Percentiles rank a stretch among this genome's conserved stretches.
Conservation (phyloP, 768 basidiomycete genomes). For the Rhodosporidiobolus sp. region DNA sequence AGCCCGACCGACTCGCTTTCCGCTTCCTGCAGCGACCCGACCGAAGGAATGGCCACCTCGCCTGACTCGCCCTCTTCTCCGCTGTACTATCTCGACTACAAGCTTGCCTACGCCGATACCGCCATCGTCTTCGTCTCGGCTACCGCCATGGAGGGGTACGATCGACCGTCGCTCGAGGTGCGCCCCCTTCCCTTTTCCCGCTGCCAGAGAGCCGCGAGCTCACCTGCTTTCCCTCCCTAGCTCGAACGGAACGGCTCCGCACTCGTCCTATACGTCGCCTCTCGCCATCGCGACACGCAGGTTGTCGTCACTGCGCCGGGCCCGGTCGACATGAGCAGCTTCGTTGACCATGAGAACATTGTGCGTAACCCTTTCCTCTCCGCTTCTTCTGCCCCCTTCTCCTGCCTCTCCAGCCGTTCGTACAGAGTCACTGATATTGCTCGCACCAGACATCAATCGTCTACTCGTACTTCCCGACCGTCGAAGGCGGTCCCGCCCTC, state of each 20-base stretch:
- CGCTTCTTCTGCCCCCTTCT: too few relatives aligned
- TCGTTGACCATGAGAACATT: slow-evolving; percentile 51
- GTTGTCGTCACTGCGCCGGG: slow-evolving; percentile 46
- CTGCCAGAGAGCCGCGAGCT: not conserved
- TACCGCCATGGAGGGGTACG: slow-evolving; percentile 38
- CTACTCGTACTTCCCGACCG: slow-evolving; percentile 45
- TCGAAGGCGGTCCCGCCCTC: slow-evolving; percentile 60
- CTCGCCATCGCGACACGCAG: slow-evolving; percentile 40
- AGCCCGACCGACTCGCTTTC: too few relatives aligned
- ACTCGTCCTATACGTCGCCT: slow-evolving; percentile 44
- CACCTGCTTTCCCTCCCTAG: not conserved
- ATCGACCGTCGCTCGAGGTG: slow-evolving; percentile 36
- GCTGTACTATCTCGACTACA: slow-evolving; percentile 31
- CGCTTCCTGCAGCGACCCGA: slow-evolving; percentile 7
- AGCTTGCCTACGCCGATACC: slow-evolving; percentile 9
- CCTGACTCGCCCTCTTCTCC: slow-evolving; percentile 2
- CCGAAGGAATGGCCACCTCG: not conserved
- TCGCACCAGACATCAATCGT: too few relatives aligned
- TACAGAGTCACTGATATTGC: too few relatives aligned
- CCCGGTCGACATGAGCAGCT: slow-evolving; percentile 56
- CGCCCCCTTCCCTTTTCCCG: not conserved
- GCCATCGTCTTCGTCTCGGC: slow-evolving; percentile 38
- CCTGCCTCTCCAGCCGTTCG: too few relatives aligned
- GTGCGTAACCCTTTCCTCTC: too few relatives aligned
- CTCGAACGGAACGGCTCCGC: slow-evolving; percentile 37